Conservation (phyloP, 306 rosid species). For the Prunus salicina region DNA sequence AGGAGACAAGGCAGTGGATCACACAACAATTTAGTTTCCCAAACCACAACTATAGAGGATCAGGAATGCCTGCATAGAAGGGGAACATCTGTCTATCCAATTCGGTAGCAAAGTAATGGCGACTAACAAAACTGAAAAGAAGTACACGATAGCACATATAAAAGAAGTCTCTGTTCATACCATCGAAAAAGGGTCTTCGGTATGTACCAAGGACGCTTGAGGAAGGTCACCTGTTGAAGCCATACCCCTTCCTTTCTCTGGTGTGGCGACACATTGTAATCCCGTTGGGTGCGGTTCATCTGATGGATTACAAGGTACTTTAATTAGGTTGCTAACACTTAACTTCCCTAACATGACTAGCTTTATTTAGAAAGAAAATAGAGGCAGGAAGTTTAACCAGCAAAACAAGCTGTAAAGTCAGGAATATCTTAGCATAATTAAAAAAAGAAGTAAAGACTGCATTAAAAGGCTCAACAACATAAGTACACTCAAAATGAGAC, state of each 20-base stretch:
- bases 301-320: slow-evolving; percentile 17
- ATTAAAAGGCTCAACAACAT: neutral
- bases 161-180: slow-evolving; percentile 35
- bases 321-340: neutral
- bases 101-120: neutral
- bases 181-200: slow-evolving; percentile 76
- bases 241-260: slow-evolving; percentile 71
- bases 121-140: neutral
- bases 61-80: neutral
- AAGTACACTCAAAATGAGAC: neutral
- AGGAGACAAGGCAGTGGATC: neutral
- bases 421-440: too few species aligned
- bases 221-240: slow-evolving; percentile 51
- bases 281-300: slow-evolving; percentile 50
- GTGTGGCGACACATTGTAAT: slow-evolving; percentile 49
- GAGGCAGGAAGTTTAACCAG: neutral
- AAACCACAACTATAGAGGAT: neutral
- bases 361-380: neutral
- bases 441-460: neutral
- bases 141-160: slow-evolving; percentile 5
- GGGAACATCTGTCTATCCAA: neutral
- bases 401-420: neutral
- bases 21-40: neutral
- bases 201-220: slow-evolving; percentile 65
- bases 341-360: neutral